Percentiles rank a stretch among this genome's conserved stretches.
phyloP scores from a whole-genome alignment of 257 asterid genomes.

The Rauvolfia tetraphylla region DNA sequence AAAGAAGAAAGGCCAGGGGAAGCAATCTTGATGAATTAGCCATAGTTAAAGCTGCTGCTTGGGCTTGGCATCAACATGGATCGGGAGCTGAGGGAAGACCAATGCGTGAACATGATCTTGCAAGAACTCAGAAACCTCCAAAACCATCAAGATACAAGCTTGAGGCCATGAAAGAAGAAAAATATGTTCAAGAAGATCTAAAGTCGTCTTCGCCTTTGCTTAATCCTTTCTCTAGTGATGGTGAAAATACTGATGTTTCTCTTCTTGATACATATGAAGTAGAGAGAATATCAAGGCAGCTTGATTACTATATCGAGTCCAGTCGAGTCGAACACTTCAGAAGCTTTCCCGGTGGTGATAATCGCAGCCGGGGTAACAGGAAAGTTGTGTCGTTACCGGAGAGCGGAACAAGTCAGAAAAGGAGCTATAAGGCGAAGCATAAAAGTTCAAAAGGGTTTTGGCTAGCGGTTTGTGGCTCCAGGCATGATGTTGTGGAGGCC shows the following conservation, averaged over 20 bases:
- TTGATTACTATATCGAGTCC: constrained; percentile 42
- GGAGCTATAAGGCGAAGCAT: not conserved
- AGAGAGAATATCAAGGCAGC: constrained; percentile 51
- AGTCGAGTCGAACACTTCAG: constrained; percentile 19
- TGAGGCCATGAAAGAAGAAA: constrained; percentile 34
- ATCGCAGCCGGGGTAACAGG: not conserved
- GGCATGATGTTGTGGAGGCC: constrained; percentile 9
- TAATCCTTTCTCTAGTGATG: not conserved
- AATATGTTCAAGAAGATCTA: not conserved
- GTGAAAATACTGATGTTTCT: constrained; percentile 23
- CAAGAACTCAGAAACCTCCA: constrained; percentile 24
- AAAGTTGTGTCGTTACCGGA: constrained; percentile 11
- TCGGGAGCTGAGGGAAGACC: constrained; percentile 39
- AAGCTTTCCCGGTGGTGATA: not conserved
- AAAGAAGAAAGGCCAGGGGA: constrained; percentile 25
- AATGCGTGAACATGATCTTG: constrained; percentile 32
- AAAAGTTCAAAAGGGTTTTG: constrained; percentile 29
- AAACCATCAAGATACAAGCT: constrained; percentile 57
- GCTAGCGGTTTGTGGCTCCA: constrained; percentile 39
- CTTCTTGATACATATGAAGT: constrained; percentile 65
- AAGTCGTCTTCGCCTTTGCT: not conserved
- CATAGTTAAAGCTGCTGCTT: constrained; percentile 50
- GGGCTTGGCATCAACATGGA: constrained; percentile 59
- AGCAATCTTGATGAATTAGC: constrained; percentile 33
- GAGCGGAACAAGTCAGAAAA: constrained; percentile 16